Evolutionary conservation across 352 stramenopile species (phyloP).

Genomic region (Aphanomyces stellatus): DNA sequence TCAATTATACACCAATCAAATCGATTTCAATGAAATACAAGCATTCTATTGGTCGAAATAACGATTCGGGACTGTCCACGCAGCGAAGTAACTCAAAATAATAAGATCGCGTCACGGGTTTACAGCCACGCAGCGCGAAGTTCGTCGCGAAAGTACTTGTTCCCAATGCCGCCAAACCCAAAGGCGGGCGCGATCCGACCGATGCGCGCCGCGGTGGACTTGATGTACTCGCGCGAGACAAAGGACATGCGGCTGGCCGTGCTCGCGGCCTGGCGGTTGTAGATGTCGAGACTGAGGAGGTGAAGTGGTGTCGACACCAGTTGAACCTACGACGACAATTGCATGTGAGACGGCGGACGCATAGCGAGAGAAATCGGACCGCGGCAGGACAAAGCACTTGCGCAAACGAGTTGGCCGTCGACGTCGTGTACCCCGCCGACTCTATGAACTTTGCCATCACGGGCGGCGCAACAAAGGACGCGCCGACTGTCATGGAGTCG

Average conservation of each 20-base stretch:
- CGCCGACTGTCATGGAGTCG: constrained; percentile 76
- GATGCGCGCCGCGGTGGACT: constrained; percentile 75
- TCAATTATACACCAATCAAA: neutral
- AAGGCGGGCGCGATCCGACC: constrained; percentile 84
- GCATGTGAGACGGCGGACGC: neutral
- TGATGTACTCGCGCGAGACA: constrained; percentile 73
- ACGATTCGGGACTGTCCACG: too few species aligned
- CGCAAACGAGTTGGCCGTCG: constrained; percentile 43
- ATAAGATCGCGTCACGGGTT: too few species aligned
- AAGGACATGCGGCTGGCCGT: constrained; percentile 39
- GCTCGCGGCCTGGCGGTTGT: constrained; percentile 62
- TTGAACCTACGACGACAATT: constrained; percentile 38
- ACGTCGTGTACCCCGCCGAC: constrained; percentile 35
- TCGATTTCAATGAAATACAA: neutral
- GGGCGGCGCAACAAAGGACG: constrained; percentile 83
- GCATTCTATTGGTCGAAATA: neutral
- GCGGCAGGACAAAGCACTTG: constrained; percentile 76
- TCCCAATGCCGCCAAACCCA: constrained; percentile 83
- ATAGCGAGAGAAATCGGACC: constrained; percentile 57
- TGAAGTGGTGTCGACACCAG: constrained; percentile 87
- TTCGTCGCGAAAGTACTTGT: constrained; percentile 28
- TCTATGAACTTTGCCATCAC: constrained; percentile 49
- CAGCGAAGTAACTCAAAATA: too few species aligned
- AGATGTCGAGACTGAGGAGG: constrained; percentile 80
- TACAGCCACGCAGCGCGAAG: neutral